Evolutionary conservation across 345 rosid genomes (phyloP).

Genomic region (Trapa incisa): DNA sequence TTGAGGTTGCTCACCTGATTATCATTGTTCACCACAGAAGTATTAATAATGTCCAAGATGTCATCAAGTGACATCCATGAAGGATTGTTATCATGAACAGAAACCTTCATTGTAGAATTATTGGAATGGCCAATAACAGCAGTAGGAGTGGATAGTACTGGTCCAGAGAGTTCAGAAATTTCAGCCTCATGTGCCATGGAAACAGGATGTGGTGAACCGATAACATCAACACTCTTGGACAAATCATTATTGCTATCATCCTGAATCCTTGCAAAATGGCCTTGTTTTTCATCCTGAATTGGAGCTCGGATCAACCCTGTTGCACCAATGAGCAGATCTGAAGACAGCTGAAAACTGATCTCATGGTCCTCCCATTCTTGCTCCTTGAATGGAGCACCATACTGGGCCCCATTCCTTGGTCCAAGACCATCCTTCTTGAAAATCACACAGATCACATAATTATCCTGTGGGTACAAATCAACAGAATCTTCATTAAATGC

Average conservation of each 20-base stretch:
- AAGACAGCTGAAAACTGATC: neutral
- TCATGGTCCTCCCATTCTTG: slow-evolving; percentile 63
- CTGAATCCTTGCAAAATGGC: neutral
- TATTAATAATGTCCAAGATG: neutral
- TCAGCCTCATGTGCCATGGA: neutral
- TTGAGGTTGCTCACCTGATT: slow-evolving; percentile 1
- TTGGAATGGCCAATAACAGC: neutral
- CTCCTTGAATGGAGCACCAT: slow-evolving; percentile 54
- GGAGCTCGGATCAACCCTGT: neutral
- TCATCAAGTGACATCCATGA: neutral
- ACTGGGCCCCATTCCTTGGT: slow-evolving; percentile 66
- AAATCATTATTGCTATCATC: neutral
- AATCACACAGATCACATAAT: slow-evolving; percentile 41
- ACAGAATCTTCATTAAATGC: neutral
- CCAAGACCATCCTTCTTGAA: slow-evolving; percentile 62
- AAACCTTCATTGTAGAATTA: neutral
- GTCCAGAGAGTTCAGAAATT: neutral
- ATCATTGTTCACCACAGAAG: neutral
- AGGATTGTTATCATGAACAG: neutral
- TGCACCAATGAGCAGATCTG: neutral
- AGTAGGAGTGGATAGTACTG: neutral
- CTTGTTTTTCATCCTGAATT: neutral
- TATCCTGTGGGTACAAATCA: slow-evolving; percentile 20
- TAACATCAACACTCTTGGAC: neutral
- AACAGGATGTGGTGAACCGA: neutral